Evolutionary conservation across 1,139 yeast species (phyloP).

Genomic region (Yamadazyma sp.): DNA sequence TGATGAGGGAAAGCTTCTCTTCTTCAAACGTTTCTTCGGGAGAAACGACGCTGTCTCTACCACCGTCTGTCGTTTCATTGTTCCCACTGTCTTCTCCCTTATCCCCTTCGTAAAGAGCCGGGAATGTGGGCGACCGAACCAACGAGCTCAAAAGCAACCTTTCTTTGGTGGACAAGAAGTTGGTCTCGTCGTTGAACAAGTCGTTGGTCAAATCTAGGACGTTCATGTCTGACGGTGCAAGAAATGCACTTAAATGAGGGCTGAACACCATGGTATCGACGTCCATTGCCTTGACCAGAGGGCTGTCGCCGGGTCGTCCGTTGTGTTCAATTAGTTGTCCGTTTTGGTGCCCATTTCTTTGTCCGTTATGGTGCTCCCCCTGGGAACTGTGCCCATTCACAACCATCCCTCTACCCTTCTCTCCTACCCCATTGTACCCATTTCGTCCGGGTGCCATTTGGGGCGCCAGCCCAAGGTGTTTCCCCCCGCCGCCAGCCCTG

Average conservation of each 20-base stretch:
- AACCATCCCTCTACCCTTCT: too few relatives aligned
- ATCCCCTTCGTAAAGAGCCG: constrained; percentile 3
- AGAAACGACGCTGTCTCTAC: too few relatives aligned
- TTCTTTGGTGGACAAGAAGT: constrained; percentile 13
- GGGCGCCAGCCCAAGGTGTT: too few relatives aligned
- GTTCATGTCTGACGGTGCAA: background rate
- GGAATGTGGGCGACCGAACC: constrained; percentile 13
- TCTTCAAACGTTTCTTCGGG: constrained; percentile 11
- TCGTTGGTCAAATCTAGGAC: constrained; percentile 12
- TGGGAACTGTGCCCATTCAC: too few relatives aligned
- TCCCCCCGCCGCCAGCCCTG: too few relatives aligned
- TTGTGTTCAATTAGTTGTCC: too few relatives aligned
- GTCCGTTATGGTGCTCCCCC: too few relatives aligned
- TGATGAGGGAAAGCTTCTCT: constrained; percentile 9
- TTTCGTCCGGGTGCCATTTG: background rate
- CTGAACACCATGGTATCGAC: background rate
- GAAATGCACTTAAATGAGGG: background rate
- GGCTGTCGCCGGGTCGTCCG: too few relatives aligned
- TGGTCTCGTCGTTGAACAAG: constrained; percentile 8
- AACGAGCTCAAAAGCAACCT: constrained; percentile 16
- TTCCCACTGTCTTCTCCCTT: too few relatives aligned
- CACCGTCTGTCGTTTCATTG: too few relatives aligned
- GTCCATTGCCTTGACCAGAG: background rate
- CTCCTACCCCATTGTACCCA: background rate
- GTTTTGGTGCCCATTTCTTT: too few relatives aligned